Percentiles rank a stretch among this genome's conserved stretches.
phyloP scores from a whole-genome alignment of 202 grass and related monocot species.

The Zizania palustris region DNA sequence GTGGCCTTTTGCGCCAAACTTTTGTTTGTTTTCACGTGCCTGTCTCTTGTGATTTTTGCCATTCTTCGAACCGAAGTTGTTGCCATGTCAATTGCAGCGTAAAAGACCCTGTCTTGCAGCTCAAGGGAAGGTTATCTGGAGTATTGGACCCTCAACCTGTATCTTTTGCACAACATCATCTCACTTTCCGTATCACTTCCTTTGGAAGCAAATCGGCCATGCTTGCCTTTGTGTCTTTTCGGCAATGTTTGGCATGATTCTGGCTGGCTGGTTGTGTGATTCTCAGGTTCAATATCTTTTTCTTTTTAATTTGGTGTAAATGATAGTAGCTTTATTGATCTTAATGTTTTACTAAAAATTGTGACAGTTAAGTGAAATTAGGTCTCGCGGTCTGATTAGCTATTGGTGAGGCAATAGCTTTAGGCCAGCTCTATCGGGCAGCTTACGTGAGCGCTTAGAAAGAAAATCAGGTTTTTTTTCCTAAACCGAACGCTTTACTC shows the following conservation, averaged over 20 bases:
- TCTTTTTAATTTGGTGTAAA: no score
- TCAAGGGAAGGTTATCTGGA: conserved; percentile 18
- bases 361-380: no score
- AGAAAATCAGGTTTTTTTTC: no score
- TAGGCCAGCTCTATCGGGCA: no score
- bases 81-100: conserved; percentile 23
- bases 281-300: no score
- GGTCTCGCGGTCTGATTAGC: no score
- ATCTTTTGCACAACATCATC: background rate
- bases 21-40: conserved; percentile 2
- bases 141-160: background rate
- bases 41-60: background rate
- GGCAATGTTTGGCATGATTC: conserved; percentile 17
- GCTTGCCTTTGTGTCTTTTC: background rate
- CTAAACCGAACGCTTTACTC: no score
- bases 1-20: conserved; percentile 23
- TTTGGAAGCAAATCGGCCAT: conserved; percentile 30
- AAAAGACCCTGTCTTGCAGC: conserved; percentile 26
- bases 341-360: no score
- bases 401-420: no score
- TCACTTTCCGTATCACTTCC: conserved; percentile 26
- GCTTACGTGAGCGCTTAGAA: no score
- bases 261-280: conserved; percentile 33
- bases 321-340: no score
- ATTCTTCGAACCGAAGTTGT: background rate